Conservation (phyloP, 176 grass and related monocot species). For the Dactylis glomerata region DNA sequence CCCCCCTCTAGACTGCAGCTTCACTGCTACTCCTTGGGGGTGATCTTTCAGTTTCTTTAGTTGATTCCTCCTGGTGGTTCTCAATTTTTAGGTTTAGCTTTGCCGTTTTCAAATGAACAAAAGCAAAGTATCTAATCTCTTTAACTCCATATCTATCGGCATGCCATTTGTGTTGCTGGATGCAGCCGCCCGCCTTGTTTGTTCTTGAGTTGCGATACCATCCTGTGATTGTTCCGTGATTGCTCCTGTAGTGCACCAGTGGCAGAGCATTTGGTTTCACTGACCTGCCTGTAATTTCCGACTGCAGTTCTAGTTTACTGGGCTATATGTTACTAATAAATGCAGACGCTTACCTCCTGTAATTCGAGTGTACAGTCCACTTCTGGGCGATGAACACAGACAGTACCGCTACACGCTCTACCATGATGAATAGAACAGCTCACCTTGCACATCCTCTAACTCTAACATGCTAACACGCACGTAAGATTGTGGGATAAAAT, state of each 20-base stretch:
- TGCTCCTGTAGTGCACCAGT: neutral
- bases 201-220: neutral
- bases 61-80: neutral
- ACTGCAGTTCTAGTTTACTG: neutral
- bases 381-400: neutral
- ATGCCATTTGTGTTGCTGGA: constrained; percentile 7
- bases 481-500: too few relatives aligned
- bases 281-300: constrained; percentile 16
- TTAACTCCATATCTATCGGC: constrained; percentile 32
- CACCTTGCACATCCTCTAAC: too few relatives aligned
- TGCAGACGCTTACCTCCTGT: neutral
- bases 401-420: neutral
- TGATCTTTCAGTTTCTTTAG: neutral
- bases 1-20: neutral
- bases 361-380: neutral
- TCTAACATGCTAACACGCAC: too few relatives aligned
- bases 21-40: constrained; percentile 7
- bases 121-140: constrained; percentile 35
- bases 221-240: neutral
- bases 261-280: neutral
- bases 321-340: constrained; percentile 6
- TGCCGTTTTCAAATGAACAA: constrained; percentile 21
- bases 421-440: neutral
- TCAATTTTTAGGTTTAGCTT: constrained; percentile 29
- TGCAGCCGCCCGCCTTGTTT: constrained; percentile 20